Percentiles rank a stretch among this genome's conserved stretches.
phyloP scores from a whole-genome alignment of 257 asterid genomes.

The Jasminum sambac region DNA sequence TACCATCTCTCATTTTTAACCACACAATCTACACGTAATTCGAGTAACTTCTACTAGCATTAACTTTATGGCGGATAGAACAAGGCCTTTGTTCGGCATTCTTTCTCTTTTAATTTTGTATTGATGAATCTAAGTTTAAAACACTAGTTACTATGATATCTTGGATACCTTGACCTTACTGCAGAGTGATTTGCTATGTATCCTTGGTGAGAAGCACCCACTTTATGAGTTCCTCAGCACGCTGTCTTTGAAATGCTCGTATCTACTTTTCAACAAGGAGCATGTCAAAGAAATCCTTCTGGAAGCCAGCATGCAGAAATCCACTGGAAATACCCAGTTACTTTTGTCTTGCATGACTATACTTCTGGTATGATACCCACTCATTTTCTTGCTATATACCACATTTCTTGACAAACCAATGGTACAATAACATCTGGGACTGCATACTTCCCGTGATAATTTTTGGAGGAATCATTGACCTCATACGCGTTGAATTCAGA shows the following conservation, averaged over 20 bases:
- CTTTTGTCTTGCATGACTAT: conserved; percentile 88
- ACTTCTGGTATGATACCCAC: conserved; percentile 70
- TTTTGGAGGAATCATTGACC: not conserved
- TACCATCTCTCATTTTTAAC: too few species aligned
- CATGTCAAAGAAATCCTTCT: conserved; percentile 74
- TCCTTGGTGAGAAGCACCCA: conserved; percentile 76
- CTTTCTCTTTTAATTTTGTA: conserved; percentile 10
- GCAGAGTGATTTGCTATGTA: conserved; percentile 75
- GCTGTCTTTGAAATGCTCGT: conserved; percentile 87
- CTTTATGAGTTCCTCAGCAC: conserved; percentile 74
- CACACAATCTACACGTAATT: too few species aligned
- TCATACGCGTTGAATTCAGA: not conserved
- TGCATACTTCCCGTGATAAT: conserved; percentile 4
- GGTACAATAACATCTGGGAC: conserved; percentile 18
- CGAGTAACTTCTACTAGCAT: too few species aligned
- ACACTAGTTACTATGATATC: conserved; percentile 27
- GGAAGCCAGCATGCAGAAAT: conserved; percentile 69
- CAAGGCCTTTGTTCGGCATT: conserved; percentile 9
- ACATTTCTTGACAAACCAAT: conserved; percentile 14
- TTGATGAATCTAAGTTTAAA: conserved; percentile 9
- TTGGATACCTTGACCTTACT: conserved; percentile 28
- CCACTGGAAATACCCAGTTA: conserved; percentile 67
- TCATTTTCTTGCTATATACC: conserved; percentile 18
- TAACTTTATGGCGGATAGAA: too few species aligned
- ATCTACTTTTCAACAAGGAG: conserved; percentile 86